Conservation (phyloP, 2,329 filamentous ascomycete species). For the Fusarium ramigenum region DNA sequence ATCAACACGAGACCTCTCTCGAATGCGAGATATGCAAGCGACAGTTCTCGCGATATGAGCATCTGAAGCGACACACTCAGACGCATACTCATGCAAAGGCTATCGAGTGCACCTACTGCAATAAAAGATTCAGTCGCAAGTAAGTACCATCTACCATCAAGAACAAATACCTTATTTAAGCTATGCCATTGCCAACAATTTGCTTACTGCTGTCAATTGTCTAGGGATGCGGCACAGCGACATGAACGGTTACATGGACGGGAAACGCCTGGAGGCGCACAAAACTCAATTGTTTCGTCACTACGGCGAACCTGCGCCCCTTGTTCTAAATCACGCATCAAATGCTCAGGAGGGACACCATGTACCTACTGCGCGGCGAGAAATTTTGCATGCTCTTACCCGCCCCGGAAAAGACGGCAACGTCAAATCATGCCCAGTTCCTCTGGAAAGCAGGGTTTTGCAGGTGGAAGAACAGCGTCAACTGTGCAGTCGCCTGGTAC, state of each 20-base stretch:
- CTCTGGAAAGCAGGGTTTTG: neutral
- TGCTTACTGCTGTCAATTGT: accelerated
- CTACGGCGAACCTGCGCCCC: neutral
- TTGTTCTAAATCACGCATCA: neutral
- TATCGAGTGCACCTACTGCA: neutral
- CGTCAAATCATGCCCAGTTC: neutral
- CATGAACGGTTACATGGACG: neutral
- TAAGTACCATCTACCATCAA: accelerated
- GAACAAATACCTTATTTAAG: neutral
- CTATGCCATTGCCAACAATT: neutral
- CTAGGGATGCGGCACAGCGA: neutral
- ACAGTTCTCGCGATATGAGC: neutral
- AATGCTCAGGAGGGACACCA: neutral
- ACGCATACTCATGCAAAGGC: neutral
- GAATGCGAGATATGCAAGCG: neutral
- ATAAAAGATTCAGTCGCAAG: neutral
- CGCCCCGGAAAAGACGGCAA: neutral
- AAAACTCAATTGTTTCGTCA: neutral
- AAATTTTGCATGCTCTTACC: neutral
- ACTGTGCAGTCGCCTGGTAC: neutral
- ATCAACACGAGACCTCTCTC: neutral
- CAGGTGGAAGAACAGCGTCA: neutral
- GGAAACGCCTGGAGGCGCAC: neutral
- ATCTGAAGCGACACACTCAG: neutral
- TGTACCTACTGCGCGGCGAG: neutral